Evolutionary conservation across 306 rosid species (phyloP).

Genomic region (Comarum palustre): DNA sequence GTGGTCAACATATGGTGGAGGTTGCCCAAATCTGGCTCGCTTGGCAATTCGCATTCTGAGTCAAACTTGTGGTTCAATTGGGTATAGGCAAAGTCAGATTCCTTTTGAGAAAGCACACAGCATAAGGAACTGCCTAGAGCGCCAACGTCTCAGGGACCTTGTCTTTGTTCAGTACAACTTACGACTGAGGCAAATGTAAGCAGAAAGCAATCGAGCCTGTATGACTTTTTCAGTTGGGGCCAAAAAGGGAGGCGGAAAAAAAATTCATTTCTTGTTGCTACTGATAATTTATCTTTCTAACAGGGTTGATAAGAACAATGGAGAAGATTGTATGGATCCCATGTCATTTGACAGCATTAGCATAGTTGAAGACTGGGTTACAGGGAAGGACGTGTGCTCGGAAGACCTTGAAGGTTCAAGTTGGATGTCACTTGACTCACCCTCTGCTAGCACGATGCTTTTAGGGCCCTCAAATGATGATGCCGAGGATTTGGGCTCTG

Average conservation of each 20-base stretch:
- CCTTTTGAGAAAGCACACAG: conserved; percentile 50
- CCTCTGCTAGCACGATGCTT: conserved; percentile 46
- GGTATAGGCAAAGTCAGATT: conserved; percentile 50
- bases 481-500: conserved; percentile 60
- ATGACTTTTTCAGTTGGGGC: conserved; percentile 22
- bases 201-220: neutral
- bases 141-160: conserved; percentile 73
- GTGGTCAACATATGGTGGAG: conserved; percentile 96
- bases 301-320: conserved; percentile 51
- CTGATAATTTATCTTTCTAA: conserved; percentile 25
- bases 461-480: conserved; percentile 55
- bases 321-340: conserved; percentile 56
- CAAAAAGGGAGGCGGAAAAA: conserved; percentile 13
- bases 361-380: conserved; percentile 67
- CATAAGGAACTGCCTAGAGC: conserved; percentile 69
- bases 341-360: conserved; percentile 48
- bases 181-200: conserved; percentile 43
- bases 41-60: conserved; percentile 80
- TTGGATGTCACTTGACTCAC: conserved; percentile 64
- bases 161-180: conserved; percentile 58
- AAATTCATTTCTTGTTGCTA: conserved; percentile 16
- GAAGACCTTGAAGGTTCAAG: conserved; percentile 57
- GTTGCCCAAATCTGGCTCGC: conserved; percentile 80
- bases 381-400: conserved; percentile 41
- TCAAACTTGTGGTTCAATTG: conserved; percentile 63